Conservation (phyloP, 2,329 filamentous ascomycete genomes). For the Alternaria brassicicola region DNA sequence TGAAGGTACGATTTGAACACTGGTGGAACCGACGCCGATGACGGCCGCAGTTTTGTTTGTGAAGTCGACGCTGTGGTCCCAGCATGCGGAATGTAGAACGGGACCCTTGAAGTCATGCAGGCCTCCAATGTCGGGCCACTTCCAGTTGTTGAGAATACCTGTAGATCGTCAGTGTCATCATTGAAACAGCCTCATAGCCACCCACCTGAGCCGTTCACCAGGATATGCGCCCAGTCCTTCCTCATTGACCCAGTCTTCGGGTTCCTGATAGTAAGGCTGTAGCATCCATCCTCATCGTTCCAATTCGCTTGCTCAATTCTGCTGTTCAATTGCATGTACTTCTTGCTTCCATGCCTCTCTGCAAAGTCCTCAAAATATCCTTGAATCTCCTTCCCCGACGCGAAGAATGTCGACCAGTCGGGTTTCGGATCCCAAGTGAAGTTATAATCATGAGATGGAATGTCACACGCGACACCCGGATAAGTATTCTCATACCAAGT, state of each 20-base stretch:
- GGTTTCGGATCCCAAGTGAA: constrained; percentile 67
- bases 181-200: neutral
- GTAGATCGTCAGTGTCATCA: constrained; percentile 46
- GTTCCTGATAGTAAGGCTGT: constrained; percentile 49
- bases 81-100: constrained; percentile 53
- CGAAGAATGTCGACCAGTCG: constrained; percentile 60
- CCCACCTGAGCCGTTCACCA: constrained; percentile 54
- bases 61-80: constrained; percentile 50
- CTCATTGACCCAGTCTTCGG: constrained; percentile 40
- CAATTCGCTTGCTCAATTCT: constrained; percentile 54
- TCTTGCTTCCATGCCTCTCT: constrained; percentile 61
- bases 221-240: constrained; percentile 48
- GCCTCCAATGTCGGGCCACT: constrained; percentile 53
- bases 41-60: constrained; percentile 39
- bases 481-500: constrained; percentile 47
- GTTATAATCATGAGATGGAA: constrained; percentile 63
- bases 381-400: constrained; percentile 56
- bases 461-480: constrained; percentile 45
- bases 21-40: constrained; percentile 44
- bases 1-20: constrained; percentile 47
- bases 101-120: constrained; percentile 52
- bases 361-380: constrained; percentile 59
- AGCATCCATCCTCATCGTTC: constrained; percentile 51
- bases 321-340: constrained; percentile 56
- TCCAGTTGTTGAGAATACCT: constrained; percentile 54